phyloP scores from a whole-genome alignment of 192 early-diverging fungal species.

The Mortierella alpina region DNA sequence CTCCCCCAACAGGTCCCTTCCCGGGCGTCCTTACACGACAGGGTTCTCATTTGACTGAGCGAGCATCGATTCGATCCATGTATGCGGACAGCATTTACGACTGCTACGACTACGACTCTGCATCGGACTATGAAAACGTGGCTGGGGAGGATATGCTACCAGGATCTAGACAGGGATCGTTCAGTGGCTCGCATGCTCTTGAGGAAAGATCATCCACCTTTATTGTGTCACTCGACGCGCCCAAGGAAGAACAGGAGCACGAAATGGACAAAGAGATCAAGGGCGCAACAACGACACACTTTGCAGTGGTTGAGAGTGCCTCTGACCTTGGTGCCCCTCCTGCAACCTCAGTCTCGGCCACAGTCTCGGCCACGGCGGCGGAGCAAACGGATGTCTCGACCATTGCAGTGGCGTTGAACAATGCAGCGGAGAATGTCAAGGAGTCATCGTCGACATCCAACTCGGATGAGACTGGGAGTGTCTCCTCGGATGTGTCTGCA shows the following conservation, averaged over 20 bases:
- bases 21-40: slow-evolving; percentile 32
- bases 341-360: not conserved
- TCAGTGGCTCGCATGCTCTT: not conserved
- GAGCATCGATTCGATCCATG: slow-evolving; percentile 39
- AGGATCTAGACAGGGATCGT: slow-evolving; percentile 12
- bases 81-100: slow-evolving; percentile 53
- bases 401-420: slow-evolving; percentile 1
- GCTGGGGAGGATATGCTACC: not conserved
- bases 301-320: not conserved
- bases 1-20: slow-evolving; percentile 2
- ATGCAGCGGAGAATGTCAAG: not conserved
- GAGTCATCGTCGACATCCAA: not conserved
- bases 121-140: slow-evolving; percentile 33
- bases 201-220: not conserved
- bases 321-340: not conserved
- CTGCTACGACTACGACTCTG: slow-evolving; percentile 50
- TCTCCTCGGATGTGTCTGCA: not conserved
- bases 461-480: no score
- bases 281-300: not conserved
- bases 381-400: not conserved
- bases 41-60: slow-evolving; percentile 36
- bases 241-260: not conserved
- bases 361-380: not conserved
- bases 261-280: not conserved
- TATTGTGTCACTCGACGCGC: not conserved